Conservation (phyloP, 148 eudicot species). For the Camellia japonica region DNA sequence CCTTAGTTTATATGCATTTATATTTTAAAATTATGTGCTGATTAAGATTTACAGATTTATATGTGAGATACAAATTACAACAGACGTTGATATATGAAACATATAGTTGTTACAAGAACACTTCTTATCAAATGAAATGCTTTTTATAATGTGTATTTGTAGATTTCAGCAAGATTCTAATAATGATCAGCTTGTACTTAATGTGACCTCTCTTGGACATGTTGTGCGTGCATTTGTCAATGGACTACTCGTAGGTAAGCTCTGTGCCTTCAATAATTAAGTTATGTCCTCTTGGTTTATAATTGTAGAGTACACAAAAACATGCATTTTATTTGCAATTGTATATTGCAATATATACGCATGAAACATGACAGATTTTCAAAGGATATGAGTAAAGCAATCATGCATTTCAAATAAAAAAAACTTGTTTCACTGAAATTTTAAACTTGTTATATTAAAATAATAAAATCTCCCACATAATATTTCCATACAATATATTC, state of each 20-base stretch:
- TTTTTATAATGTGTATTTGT: slow-evolving; percentile 1
- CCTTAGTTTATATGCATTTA: not conserved
- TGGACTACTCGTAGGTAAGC: slow-evolving; percentile 43
- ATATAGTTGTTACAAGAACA: not conserved
- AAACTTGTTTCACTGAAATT: slow-evolving; percentile 3
- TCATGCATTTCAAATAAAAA: not conserved
- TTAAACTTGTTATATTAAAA: not conserved
- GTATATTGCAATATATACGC: not conserved
- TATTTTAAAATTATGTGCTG: not conserved
- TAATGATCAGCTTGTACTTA: slow-evolving; percentile 22
- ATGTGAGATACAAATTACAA: not conserved
- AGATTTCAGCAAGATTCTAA: slow-evolving; percentile 28
- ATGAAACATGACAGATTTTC: not conserved
- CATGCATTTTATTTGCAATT: not conserved
- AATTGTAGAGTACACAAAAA: not conserved
- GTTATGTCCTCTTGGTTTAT: not conserved
- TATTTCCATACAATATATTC: not conserved
- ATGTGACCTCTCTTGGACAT: slow-evolving; percentile 40
- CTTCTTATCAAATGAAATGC: not conserved
- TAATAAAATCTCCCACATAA: not conserved
- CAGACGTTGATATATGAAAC: not conserved
- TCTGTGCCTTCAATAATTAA: not conserved
- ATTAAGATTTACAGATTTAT: not conserved
- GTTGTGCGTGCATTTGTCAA: slow-evolving; percentile 43
- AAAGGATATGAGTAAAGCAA: not conserved